Evolutionary conservation across 306 rosid species (phyloP).

Genomic region (Canavalia gladiata): DNA sequence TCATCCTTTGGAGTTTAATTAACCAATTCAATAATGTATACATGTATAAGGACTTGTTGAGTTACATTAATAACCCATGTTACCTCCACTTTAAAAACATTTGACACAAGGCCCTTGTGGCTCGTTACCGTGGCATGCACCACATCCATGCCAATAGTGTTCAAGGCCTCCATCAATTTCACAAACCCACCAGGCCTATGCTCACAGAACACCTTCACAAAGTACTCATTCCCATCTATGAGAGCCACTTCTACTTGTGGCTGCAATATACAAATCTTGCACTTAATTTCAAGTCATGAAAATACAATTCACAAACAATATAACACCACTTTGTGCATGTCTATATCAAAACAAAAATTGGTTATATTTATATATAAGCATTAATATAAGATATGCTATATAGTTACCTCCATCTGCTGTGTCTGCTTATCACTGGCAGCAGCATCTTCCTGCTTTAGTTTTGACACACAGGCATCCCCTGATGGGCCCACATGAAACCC

Average conservation of each 20-base stretch:
- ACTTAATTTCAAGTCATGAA: background rate
- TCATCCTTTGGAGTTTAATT: background rate
- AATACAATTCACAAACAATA: background rate
- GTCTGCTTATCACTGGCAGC: slow-evolving; percentile 60
- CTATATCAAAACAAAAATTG: background rate
- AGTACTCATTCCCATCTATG: slow-evolving; percentile 82
- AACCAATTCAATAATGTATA: background rate
- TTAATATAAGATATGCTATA: background rate
- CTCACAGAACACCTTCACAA: slow-evolving; percentile 86
- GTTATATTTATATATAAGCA: background rate
- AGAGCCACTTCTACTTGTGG: slow-evolving; percentile 92
- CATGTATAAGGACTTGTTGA: background rate
- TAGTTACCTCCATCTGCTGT: slow-evolving; percentile 88
- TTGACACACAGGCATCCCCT: slow-evolving; percentile 54
- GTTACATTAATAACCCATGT: background rate
- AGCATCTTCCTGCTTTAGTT: slow-evolving; percentile 62
- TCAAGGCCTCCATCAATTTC: slow-evolving; percentile 86
- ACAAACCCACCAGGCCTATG: slow-evolving; percentile 83
- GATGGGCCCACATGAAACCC: slow-evolving; percentile 58
- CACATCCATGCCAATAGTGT: slow-evolving; percentile 77
- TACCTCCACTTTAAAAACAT: slow-evolving; percentile 87
- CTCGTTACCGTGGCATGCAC: slow-evolving; percentile 85
- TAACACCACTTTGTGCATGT: background rate
- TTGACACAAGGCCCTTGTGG: slow-evolving; percentile 83
- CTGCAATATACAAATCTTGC: slow-evolving; percentile 54